Conservation (phyloP, 2,329 filamentous ascomycete genomes). For the Sporothrix brunneoviolacea region DNA sequence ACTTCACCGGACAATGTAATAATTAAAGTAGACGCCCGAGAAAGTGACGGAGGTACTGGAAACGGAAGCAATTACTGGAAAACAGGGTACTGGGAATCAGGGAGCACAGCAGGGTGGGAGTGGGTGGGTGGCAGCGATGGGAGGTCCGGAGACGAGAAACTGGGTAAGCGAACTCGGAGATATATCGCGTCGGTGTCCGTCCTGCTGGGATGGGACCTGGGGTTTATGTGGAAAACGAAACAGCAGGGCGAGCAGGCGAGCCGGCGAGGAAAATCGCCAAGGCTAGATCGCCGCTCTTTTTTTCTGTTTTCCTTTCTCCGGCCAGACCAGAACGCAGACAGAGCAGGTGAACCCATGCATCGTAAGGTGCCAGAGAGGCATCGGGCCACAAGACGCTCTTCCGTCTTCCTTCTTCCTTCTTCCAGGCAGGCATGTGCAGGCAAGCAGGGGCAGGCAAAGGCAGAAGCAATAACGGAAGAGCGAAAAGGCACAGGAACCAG, state of each 20-base stretch:
- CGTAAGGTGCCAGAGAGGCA: not conserved
- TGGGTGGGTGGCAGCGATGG: not conserved
- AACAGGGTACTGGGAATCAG: too few relatives aligned
- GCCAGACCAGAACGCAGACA: not conserved
- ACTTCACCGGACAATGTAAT: too few relatives aligned
- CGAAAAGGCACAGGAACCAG: not conserved
- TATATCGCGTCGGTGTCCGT: not conserved
- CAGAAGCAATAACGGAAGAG: not conserved
- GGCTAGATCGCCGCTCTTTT: too few relatives aligned
- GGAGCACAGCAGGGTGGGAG: not conserved
- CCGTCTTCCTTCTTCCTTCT: not conserved
- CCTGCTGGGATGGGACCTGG: not conserved
- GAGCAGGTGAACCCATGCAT: not conserved
- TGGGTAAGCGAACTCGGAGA: conserved; percentile 5
- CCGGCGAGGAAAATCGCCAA: too few relatives aligned
- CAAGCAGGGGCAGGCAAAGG: not conserved
- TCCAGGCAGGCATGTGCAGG: too few relatives aligned
- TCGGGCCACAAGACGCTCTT: not conserved
- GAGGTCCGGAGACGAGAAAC: not conserved
- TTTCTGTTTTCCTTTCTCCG: not conserved
- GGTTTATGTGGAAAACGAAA: not conserved
- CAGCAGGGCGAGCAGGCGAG: not conserved
- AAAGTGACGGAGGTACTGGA: too few relatives aligned
- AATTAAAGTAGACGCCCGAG: too few relatives aligned
- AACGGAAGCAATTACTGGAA: too few relatives aligned